Percentiles rank a stretch among this genome's conserved stretches.
phyloP scores from a whole-genome alignment of 129 eudicot genomes.

The Deinandra increscens region DNA sequence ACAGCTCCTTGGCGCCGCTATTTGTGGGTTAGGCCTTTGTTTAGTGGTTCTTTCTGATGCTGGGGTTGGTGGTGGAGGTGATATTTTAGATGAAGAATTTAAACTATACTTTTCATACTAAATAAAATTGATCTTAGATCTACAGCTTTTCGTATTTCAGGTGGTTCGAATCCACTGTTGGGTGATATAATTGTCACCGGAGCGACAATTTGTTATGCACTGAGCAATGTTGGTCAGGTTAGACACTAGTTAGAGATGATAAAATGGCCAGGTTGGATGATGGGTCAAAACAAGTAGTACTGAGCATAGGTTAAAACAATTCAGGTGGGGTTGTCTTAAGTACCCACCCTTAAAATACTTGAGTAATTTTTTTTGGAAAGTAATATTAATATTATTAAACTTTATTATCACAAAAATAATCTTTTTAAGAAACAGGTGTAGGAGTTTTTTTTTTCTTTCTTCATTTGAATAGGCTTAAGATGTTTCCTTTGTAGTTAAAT shows the following conservation, averaged over 20 bases:
- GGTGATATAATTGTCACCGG: constrained; percentile 72
- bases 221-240: constrained; percentile 91
- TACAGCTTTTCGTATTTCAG: constrained; percentile 38
- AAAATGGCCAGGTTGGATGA: constrained; percentile 4
- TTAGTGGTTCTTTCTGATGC: constrained; percentile 71
- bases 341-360: not conserved
- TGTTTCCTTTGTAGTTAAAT: constrained; percentile 6
- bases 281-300: not conserved
- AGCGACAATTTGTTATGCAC: constrained; percentile 56
- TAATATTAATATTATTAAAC: not conserved
- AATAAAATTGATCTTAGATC: not conserved
- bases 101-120: not conserved
- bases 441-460: not conserved
- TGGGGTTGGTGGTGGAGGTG: constrained; percentile 66
- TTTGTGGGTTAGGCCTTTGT: constrained; percentile 67
- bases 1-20: constrained; percentile 75
- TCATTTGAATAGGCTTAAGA: not conserved
- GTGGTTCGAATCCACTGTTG: constrained; percentile 79
- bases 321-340: not conserved
- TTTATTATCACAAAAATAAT: not conserved
- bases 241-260: not conserved
- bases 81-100: constrained; percentile 2
- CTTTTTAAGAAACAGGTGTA: not conserved
- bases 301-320: not conserved
- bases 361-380: not conserved